phyloP scores from a whole-genome alignment of 73 alveolate genomes.

The Symbiodinium natans region DNA sequence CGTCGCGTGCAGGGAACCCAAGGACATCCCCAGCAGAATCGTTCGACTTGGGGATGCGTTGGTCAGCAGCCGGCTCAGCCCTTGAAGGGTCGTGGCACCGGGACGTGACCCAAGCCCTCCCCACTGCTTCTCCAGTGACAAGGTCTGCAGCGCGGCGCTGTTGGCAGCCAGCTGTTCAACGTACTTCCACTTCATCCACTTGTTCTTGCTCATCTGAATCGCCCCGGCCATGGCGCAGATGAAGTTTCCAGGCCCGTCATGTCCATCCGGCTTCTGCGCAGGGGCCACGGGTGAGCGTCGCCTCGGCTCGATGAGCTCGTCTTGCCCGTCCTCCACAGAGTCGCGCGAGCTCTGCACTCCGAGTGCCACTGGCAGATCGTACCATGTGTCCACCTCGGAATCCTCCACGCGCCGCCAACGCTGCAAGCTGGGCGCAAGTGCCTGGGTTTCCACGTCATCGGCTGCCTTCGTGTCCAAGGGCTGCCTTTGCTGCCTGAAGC shows the following conservation, averaged over 20 bases:
- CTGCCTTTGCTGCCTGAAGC: no score
- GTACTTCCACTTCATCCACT: not conserved
- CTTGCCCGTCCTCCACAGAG: no score
- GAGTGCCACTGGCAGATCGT: no score
- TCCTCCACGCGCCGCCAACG: no score
- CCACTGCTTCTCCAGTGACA: not conserved
- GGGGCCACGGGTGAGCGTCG: no score
- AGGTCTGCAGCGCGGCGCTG: not conserved
- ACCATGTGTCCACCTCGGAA: no score
- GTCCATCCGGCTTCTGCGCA: no score
- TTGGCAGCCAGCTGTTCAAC: not conserved
- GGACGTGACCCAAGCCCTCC: not conserved
- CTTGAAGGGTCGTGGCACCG: not conserved
- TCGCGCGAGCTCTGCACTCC: no score
- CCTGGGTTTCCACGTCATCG: no score
- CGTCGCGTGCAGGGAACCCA: not conserved
- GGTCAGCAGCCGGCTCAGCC: not conserved
- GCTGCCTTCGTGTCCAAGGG: no score
- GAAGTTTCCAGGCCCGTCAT: not conserved
- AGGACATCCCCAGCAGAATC: not conserved
- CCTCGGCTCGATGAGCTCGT: no score
- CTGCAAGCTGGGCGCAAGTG: no score
- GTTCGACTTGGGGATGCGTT: not conserved
- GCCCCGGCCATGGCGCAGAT: not conserved
- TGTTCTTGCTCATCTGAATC: not conserved